phyloP scores from a whole-genome alignment of 2,329 filamentous ascomycete genomes.

The Pseudocercospora pini-densiflorae region DNA sequence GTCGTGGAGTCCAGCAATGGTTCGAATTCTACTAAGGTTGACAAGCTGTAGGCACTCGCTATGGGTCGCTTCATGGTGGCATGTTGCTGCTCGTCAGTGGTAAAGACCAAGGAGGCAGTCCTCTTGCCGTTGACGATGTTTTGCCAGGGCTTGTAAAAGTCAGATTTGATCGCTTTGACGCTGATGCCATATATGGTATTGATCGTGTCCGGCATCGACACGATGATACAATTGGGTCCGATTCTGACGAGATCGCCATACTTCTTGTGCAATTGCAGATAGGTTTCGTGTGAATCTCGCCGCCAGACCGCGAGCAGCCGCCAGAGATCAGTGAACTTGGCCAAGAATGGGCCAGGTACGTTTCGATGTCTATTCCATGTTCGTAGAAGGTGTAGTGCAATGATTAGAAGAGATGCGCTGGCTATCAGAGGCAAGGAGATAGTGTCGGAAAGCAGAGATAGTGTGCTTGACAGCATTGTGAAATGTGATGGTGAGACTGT shows the following conservation, averaged over 20 bases:
- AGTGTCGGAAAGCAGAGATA: slow-evolving; percentile 13
- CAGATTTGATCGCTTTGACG: slow-evolving; percentile 25
- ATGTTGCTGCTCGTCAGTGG: slow-evolving; percentile 34
- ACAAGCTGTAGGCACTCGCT: slow-evolving; percentile 52
- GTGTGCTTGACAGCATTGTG: slow-evolving; percentile 12
- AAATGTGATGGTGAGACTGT: background rate
- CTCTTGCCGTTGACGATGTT: slow-evolving; percentile 35
- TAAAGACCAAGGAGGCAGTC: slow-evolving; percentile 33
- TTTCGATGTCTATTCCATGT: slow-evolving; percentile 35
- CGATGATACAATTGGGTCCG: slow-evolving; percentile 74
- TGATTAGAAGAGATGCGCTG: slow-evolving; percentile 13
- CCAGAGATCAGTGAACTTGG: slow-evolving; percentile 56
- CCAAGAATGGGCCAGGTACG: slow-evolving; percentile 56
- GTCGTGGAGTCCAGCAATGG: slow-evolving; percentile 77
- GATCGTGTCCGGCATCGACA: slow-evolving; percentile 73
- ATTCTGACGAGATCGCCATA: slow-evolving; percentile 73
- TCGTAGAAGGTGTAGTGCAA: slow-evolving; percentile 15
- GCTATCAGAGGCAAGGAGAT: slow-evolving; percentile 4
- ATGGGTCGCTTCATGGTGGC: slow-evolving; percentile 35
- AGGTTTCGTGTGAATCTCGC: slow-evolving; percentile 59
- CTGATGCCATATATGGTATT: slow-evolving; percentile 56
- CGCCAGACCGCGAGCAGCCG: slow-evolving; percentile 62
- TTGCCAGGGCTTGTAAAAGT: slow-evolving; percentile 26
- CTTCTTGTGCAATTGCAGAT: slow-evolving; percentile 63
- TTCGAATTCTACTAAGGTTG: slow-evolving; percentile 74